Conservation (phyloP, 345 rosid genomes). For the Bretschneidera sinensis region DNA sequence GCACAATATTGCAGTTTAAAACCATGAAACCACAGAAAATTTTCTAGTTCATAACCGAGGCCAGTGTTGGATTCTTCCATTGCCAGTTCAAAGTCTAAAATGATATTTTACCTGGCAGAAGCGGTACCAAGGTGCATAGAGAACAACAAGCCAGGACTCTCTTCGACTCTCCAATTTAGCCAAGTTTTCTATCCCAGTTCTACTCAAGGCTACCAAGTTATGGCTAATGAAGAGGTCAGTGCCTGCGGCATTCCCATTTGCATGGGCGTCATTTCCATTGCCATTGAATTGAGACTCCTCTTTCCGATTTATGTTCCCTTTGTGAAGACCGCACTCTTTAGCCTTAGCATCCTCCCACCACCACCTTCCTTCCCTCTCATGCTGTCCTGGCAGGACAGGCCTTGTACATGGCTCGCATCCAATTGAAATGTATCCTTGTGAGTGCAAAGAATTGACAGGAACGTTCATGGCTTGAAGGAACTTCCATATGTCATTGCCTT, state of each 20-base stretch:
- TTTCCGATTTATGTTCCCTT: constrained; percentile 60
- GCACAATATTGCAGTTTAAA: neutral
- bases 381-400: constrained; percentile 94
- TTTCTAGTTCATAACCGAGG: neutral
- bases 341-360: constrained; percentile 99
- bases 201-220: constrained; percentile 54
- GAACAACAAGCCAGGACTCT: constrained; percentile 90
- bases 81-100: neutral
- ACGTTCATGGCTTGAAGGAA: constrained; percentile 85
- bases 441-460: constrained; percentile 74
- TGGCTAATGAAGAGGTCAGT: constrained; percentile 62
- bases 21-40: too few species aligned
- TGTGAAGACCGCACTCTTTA: constrained; percentile 95
- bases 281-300: constrained; percentile 9
- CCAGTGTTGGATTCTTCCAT: neutral
- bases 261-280: constrained; percentile 28
- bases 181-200: constrained; percentile 82
- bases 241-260: constrained; percentile 27
- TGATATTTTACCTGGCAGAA: constrained; percentile 25
- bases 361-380: constrained; percentile 99
- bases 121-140: constrained; percentile 95
- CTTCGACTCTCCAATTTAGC: constrained; percentile 53
- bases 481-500: constrained; percentile 65
- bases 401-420: constrained; percentile 98
- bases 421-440: constrained; percentile 73